Evolutionary conservation across 2,329 filamentous ascomycete genomes (phyloP).

Genomic region (Cordyceps cateniannulata): DNA sequence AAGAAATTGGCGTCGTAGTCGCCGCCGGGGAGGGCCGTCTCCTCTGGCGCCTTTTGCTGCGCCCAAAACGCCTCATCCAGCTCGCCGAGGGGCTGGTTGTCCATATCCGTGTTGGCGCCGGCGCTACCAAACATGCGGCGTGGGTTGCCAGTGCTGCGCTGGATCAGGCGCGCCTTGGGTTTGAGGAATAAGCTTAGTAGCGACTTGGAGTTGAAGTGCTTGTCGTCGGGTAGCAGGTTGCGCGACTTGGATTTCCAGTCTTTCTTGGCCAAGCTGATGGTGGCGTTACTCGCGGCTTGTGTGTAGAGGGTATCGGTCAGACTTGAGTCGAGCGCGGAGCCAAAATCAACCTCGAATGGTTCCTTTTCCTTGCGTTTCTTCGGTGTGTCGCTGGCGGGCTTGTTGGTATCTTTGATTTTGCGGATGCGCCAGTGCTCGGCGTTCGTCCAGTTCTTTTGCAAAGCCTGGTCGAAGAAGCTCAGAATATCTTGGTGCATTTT

Average conservation of each 20-base stretch:
- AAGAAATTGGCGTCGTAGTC: conserved; percentile 98
- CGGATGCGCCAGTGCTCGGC: conserved; percentile 98
- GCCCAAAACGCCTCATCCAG: conserved; percentile 98
- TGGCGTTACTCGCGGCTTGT: conserved; percentile 69
- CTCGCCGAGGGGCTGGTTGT: conserved; percentile 60
- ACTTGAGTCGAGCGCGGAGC: conserved; percentile 62
- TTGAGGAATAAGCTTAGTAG: conserved; percentile 88
- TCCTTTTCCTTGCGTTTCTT: conserved; percentile 89
- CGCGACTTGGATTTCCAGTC: conserved; percentile 93
- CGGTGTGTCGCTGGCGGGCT: conserved; percentile 48
- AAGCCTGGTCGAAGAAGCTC: conserved; percentile 93
- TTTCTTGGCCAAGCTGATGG: conserved; percentile 82
- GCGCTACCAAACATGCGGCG: conserved; percentile 35
- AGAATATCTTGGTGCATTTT: conserved; percentile 85
- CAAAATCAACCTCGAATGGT: conserved; percentile 90
- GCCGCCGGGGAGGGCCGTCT: conserved; percentile 55
- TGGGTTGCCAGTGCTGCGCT: conserved; percentile 47
- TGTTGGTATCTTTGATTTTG: conserved; percentile 75
- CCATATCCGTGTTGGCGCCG: conserved; percentile 23
- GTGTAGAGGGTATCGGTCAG: conserved; percentile 75
- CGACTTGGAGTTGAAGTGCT: conserved; percentile 94
- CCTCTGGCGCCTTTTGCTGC: conserved; percentile 58
- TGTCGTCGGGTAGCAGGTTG: conserved; percentile 92
- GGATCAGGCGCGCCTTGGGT: conserved; percentile 77
- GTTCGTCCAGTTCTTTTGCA: conserved; percentile 95